These are phyloP conservation scores for Cladosporium sp. DNA, from an alignment of 2,329 filamentous ascomycete genomes.

Conservation along the genomic window DNA sequence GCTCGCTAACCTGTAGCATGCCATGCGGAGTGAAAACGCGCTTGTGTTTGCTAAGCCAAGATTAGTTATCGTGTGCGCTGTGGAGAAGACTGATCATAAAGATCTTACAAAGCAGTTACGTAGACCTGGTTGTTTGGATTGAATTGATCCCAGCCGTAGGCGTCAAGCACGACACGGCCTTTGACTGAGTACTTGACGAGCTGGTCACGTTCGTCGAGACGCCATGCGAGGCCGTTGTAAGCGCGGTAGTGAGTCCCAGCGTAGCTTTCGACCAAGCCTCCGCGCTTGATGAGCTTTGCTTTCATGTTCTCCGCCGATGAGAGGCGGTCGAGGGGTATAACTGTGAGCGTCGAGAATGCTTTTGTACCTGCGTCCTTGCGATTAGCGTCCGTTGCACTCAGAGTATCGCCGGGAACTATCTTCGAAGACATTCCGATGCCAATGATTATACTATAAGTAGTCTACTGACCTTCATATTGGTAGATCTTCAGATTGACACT, in stretches of 20 bases:
- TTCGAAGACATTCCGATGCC: not conserved
- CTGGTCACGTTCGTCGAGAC: conserved; percentile 26
- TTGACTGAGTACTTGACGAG: conserved; percentile 43
- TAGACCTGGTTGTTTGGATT: conserved; percentile 40
- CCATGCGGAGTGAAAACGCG: not conserved
- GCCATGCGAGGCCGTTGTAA: conserved; percentile 46
- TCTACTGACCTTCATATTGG: conserved; percentile 31
- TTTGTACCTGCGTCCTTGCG: not conserved
- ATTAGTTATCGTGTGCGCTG: not conserved
- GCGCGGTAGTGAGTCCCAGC: conserved; percentile 48
- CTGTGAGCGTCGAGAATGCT: conserved; percentile 33
- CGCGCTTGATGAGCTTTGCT: conserved; percentile 41
- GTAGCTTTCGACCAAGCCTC: conserved; percentile 43
- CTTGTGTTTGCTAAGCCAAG: conserved; percentile 10
- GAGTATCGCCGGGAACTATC: too few relatives aligned
- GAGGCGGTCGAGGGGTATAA: conserved; percentile 45
- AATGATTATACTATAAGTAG: not conserved
- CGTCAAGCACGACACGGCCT: conserved; percentile 50
- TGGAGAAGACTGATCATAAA: not conserved
- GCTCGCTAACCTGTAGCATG: too few relatives aligned
- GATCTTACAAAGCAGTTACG: conserved; percentile 33
- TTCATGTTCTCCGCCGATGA: conserved; percentile 36
- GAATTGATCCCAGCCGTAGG: conserved; percentile 46
- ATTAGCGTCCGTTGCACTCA: not conserved
- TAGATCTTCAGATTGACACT: conserved; percentile 27